Base-by-base conservation (phyloP, 2,329 filamentous ascomycete species). In the Paramyrothecium roridum region DNA sequence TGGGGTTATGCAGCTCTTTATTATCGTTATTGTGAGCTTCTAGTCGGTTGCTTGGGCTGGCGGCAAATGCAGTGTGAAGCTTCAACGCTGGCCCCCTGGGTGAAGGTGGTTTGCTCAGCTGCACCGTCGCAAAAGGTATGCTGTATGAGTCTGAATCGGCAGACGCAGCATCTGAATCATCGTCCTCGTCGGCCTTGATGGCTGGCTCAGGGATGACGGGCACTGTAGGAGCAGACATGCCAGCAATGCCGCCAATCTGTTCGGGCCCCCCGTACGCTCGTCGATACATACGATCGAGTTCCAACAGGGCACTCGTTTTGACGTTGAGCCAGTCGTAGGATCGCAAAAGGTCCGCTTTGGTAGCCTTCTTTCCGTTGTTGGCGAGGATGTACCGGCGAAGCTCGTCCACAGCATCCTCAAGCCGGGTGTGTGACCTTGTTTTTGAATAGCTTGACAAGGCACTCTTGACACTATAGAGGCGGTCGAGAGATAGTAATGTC, bases 351-450 rank as follows among this genome's bases (percentile, higher is more conserved):
- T 82, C 76, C 4, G 76, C 73, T 56, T 79, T 79, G 2, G 72
- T 70, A 11, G 87, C 68, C n/a, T 76, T 75, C 10, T 70, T 68
- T 2, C 81, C 77, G 21, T 78, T 76, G 56, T 76, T 79, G 17
- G 80, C 76, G 13, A 88, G 74, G 17, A 87, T 78, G 22, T 84
- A 77, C 4, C 84, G 77, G 3, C 84, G 78, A 40, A 88, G 75
- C 65, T 86, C 84, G 65, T 87, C 83, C 50, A 88, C 82, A 26
- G 85, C 83, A 50, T 84, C 79, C 60, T 86, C 82, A 10, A 87
- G 75, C 12, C 79, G 75, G 33, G 73, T 65, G 12, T 70, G 70
- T 37, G 72, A 73, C 19, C 66, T 69, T 1, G 75, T 77, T 55
- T 74, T 75, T 4, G 80, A 77, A 66, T 87, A 87, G 59, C 77